Conservation (phyloP, 2,329 filamentous ascomycete species). For the Huntiella moniliformis region DNA sequence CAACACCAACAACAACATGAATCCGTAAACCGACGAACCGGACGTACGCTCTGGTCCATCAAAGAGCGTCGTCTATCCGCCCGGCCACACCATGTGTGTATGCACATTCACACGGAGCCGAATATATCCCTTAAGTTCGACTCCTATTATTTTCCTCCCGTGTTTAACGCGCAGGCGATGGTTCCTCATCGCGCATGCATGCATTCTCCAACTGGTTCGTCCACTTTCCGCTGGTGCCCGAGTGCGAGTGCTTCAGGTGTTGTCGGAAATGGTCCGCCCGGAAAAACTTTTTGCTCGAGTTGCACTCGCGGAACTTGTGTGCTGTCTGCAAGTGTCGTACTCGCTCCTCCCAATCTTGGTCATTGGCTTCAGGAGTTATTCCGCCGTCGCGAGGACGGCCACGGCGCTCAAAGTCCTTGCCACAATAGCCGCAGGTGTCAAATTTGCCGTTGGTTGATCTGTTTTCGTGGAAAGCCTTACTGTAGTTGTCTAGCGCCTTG, state of each 20-base stretch:
- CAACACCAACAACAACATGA: not conserved
- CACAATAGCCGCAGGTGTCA: constrained; percentile 89
- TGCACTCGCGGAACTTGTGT: constrained; percentile 96
- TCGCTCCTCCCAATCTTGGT: constrained; percentile 74
- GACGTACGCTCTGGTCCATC: too few species aligned
- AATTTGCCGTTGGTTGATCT: constrained; percentile 43
- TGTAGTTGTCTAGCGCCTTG: constrained; percentile 58
- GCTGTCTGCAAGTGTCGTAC: constrained; percentile 73
- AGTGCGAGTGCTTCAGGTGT: constrained; percentile 94
- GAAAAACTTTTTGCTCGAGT: constrained; percentile 96
- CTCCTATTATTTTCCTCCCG: constrained; percentile 12
- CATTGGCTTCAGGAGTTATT: constrained; percentile 35
- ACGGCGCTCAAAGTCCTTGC: constrained; percentile 56
- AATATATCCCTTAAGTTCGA: too few species aligned
- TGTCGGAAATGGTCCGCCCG: constrained; percentile 95
- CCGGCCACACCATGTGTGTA: not conserved
- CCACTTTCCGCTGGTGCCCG: constrained; percentile 93
- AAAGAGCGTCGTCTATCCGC: not conserved
- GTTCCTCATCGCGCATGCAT: constrained; percentile 81
- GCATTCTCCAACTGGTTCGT: constrained; percentile 95
- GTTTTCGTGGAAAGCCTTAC: constrained; percentile 75
- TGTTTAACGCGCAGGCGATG: constrained; percentile 18
- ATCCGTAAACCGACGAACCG: too few species aligned
- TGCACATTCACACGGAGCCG: constrained; percentile 7
- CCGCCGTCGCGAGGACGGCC: constrained; percentile 19